Conservation (phyloP, 129 eudicot genomes). For the sunflower (Helianthus annuus) region HanXRQr2.0-SUNRISE NC_035449.2:159344025-159344524, state of each 20-base stretch:
- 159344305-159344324: slow-evolving; percentile 47
- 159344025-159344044: slow-evolving; percentile 70
- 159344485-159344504: background rate
- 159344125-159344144: slow-evolving; percentile 48
- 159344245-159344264: slow-evolving; percentile 95
- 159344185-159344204: slow-evolving; percentile 57
- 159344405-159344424: slow-evolving; percentile 58
- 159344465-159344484: background rate
- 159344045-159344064: slow-evolving; percentile 11
- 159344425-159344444: slow-evolving; percentile 68
- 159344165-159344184: slow-evolving; percentile 77
- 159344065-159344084: slow-evolving; percentile 57
- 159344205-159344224: slow-evolving; percentile 54
- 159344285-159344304: slow-evolving; percentile 52
- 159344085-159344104: slow-evolving; percentile 58
- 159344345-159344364: slow-evolving; percentile 81
- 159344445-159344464: background rate
- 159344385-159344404: slow-evolving; percentile 80
- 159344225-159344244: slow-evolving; percentile 72
- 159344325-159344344: slow-evolving; percentile 64
- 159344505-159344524: background rate
- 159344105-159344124: slow-evolving; percentile 41
- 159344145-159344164: slow-evolving; percentile 86
- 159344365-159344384: slow-evolving; percentile 58
- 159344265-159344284: slow-evolving; percentile 72